Base-by-base conservation (phyloP, 2,329 filamentous ascomycete genomes). In the Lachnellula willkommii region DNA sequence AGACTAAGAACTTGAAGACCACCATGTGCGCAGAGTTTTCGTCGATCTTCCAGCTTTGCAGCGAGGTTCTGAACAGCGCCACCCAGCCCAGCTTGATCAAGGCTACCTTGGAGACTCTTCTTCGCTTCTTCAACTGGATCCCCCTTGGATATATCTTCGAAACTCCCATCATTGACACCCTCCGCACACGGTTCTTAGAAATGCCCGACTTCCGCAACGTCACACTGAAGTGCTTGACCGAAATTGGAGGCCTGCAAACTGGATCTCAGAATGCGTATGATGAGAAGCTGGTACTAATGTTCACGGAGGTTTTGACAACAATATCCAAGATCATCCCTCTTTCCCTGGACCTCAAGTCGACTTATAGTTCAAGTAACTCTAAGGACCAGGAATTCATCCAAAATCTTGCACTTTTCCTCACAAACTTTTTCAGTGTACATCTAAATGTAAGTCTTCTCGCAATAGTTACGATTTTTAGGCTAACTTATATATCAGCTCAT, bases 1-100 rank as follows among this genome's bases (percentile, higher is more conserved):
- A 99, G 79, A 95, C 92, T 42, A 86, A 92, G 68, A 96, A 95
- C 72, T 80, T 99, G 61, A 99, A 99, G 79, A 93, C 92, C 65
- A 96, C 90, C 63, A 99, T 99, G 94, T 96, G 92, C 74, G 87
- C 92, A 71, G 94, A 99, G 75, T 99, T 99, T 73, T 96, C 95
- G 1, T 90, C 91, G 55, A 99, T 99, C 70, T 99, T 97, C 78
- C 90, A 95, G 74, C 84, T 99, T 36, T 99, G 95, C 77, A 92
- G 91, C 49, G 93, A 99, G 72, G 93, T 99, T 52, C 80, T 99
- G 63, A 90, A 87, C 66, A 94, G 90, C 35, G 94, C 93, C 46
- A 90, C 88, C 66, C 90, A 95, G 72, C 81, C 89, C 40, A 95
- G 87, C 68, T 79, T 99, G 54, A 86, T 99, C 75, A 95, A 94